Conservation (phyloP, 176 grass and related monocot species). For the Pontederia paniculata region DNA sequence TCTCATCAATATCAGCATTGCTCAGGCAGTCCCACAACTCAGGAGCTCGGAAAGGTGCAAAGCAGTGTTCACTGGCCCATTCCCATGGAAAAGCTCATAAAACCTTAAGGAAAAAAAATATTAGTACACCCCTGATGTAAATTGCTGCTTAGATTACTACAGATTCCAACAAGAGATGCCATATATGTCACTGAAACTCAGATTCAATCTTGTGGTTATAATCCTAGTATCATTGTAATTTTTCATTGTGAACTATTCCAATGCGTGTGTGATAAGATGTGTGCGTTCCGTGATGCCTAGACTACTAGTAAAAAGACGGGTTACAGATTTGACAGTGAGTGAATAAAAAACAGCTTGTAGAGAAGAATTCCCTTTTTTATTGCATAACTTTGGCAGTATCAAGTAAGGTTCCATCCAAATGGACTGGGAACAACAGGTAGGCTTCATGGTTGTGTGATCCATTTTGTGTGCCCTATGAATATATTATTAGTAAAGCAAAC, state of each 20-base stretch:
- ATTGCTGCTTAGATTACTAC: neutral
- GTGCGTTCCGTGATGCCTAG: neutral
- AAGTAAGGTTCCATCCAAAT: constrained; percentile 89
- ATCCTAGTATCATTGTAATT: no score
- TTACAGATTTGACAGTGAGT: constrained; percentile 58
- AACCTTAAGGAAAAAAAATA: neutral
- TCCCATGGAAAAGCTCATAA: constrained; percentile 8
- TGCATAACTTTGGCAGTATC: constrained; percentile 65
- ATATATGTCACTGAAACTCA: constrained; percentile 8
- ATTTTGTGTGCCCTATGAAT: constrained; percentile 55
- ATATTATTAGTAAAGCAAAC: neutral
- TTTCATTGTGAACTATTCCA: no score
- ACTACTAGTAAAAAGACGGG: neutral
- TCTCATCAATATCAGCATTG: constrained; percentile 62
- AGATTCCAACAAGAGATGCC: neutral
- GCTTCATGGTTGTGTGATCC: constrained; percentile 77
- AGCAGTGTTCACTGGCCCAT: constrained; percentile 22
- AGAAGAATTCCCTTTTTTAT: constrained; percentile 69
- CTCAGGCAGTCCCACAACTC: constrained; percentile 37
- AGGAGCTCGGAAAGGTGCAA: constrained; percentile 22
- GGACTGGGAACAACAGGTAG: constrained; percentile 79
- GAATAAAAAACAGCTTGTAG: constrained; percentile 46
- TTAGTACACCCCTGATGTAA: neutral
- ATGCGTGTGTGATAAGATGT: neutral
- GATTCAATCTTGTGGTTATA: no score